Evolutionary conservation across 495 filamentous ascomycete species (phyloP), one percentile per base, ranked within the genome.

Genomic region (Aspergillus baeticus): DNA sequence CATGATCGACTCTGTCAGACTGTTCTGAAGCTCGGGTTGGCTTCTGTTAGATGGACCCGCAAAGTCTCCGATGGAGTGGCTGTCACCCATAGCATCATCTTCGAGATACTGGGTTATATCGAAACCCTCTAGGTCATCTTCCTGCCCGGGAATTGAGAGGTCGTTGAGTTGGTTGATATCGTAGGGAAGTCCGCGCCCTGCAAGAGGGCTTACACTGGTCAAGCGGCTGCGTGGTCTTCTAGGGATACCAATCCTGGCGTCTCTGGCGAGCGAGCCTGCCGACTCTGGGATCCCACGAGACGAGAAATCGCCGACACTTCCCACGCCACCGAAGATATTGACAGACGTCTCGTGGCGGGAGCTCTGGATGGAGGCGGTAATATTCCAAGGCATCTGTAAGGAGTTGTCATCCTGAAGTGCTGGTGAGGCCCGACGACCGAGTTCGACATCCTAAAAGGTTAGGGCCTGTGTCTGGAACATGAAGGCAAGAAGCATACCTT

Each of bases 301-400:
- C 6, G 79, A 69, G 13, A 86, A 72, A 17, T 85, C 85, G 55
- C 80, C 82, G 10, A 77, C 72, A 43, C 77, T 81, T 10, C 78
- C 70, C 22, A 84, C 64, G 34, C 78, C 77, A 48, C 75, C 75
- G 21, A 72, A 62, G 14, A 73, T 67, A 33, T 71, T 69, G 15
- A 62, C 44, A 8, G 65, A 62, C 10, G 77, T 76, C 5, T 69
- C 71, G 17, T 72, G 75, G n/a, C 73, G 69, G 20, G 84, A 87
- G 48, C 80, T 81, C 41, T 81, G 76, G 3, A 81, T 58, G 3
- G 85, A 88, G 22, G 82, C 80, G 18, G 75, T 82, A 60, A 84
- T 77, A 60, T 89, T 89, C 87, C 87, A 90, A 38, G 87, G 87
- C 79, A 89, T 83, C 33, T 80, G 78, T 2, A 79, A 82, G 10